phyloP scores from a whole-genome alignment of 2,329 filamentous ascomycete species.

The Colletotrichum sp. region DNA sequence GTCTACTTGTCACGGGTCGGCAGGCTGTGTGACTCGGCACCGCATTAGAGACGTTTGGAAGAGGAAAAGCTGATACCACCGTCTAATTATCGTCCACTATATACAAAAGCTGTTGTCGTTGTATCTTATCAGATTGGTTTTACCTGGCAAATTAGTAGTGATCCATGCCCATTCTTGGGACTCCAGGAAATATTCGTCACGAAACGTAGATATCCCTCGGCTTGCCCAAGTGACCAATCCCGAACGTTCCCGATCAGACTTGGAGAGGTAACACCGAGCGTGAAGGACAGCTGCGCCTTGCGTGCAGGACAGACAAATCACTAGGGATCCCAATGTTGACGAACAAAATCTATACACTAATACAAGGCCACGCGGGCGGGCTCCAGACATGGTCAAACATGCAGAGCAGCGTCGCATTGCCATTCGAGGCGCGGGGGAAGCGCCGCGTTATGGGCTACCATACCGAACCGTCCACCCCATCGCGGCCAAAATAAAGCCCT shows the following conservation, averaged over 20 bases:
- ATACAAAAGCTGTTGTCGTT: neutral
- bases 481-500: neutral
- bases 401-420: constrained; percentile 25
- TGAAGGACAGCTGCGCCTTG: neutral
- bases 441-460: constrained; percentile 6
- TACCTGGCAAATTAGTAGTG: neutral
- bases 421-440: neutral
- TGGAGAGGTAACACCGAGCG: neutral
- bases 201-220: neutral
- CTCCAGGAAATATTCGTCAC: neutral
- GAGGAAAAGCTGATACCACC: constrained; percentile 18
- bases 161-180: neutral
- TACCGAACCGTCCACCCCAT: constrained; percentile 3
- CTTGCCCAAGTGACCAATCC: neutral
- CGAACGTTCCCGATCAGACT: neutral
- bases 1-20: neutral
- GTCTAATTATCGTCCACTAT: constrained; percentile 10
- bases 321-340: neutral
- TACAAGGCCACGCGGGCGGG: constrained; percentile 29
- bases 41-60: constrained; percentile 14
- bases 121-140: neutral
- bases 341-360: constrained; percentile 40
- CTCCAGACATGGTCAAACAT: constrained; percentile 3
- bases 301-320: neutral
- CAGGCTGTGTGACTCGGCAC: neutral